Percentiles rank a stretch among this genome's conserved stretches.
phyloP scores from a whole-genome alignment of 805 yeast species.

The Candida quercuum region DNA sequence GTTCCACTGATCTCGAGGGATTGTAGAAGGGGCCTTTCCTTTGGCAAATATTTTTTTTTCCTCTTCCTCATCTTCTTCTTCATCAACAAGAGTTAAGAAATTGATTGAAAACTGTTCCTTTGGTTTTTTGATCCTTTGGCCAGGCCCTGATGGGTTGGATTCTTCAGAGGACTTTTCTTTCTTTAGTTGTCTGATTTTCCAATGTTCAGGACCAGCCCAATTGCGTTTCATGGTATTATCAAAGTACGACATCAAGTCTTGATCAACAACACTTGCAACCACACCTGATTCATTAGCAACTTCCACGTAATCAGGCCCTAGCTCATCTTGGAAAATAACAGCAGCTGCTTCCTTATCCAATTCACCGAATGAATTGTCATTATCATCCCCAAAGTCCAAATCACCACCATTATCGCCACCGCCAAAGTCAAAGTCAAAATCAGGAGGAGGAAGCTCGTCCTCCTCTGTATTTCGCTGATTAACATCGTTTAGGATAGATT shows the following conservation, averaged over 20 bases:
- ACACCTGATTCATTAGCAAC: constrained; percentile 18
- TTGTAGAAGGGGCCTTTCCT: constrained; percentile 28
- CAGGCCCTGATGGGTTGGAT: constrained; percentile 5
- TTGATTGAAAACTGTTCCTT: constrained; percentile 37
- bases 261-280: constrained; percentile 38
- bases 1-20: constrained; percentile 37
- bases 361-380: constrained; percentile 19
- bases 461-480: constrained; percentile 25
- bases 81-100: constrained; percentile 31
- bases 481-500: constrained; percentile 36
- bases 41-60: constrained; percentile 36
- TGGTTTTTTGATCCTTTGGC: constrained; percentile 22
- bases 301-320: constrained; percentile 10
- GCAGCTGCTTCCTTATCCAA: constrained; percentile 20
- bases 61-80: constrained; percentile 32
- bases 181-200: constrained; percentile 71
- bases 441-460: constrained; percentile 7
- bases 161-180: constrained; percentile 19
- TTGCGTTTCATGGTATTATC: constrained; percentile 62
- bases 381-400: constrained; percentile 11
- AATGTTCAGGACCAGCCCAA: constrained; percentile 93
- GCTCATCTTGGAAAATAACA: constrained; percentile 18
- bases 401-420: constrained; percentile 22
- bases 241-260: constrained; percentile 73
- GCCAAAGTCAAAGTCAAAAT: constrained; percentile 15